Evolutionary conservation across 164 flowering plant species (phyloP).

Genomic region (Liquidambar formosana): DNA sequence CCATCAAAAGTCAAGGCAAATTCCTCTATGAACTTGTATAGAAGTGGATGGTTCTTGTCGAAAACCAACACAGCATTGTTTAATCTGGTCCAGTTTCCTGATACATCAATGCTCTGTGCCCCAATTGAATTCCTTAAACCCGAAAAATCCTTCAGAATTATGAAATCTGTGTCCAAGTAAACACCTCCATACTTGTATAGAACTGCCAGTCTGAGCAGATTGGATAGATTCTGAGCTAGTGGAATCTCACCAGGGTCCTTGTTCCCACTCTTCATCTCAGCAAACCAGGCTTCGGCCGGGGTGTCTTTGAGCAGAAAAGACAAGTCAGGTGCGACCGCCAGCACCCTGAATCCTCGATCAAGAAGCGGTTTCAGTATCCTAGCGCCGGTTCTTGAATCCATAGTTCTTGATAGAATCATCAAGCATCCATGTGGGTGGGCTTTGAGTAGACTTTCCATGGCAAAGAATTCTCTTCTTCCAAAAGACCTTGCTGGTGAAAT

Average conservation of each 20-base stretch:
- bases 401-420: conserved; percentile 54
- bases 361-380: conserved; percentile 49
- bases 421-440: conserved; percentile 71
- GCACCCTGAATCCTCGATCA: conserved; percentile 41
- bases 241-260: conserved; percentile 62
- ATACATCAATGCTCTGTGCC: conserved; percentile 46
- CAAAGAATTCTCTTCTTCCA: conserved; percentile 51
- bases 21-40: conserved; percentile 68
- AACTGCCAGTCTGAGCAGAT: conserved; percentile 55
- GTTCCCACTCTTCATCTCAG: conserved; percentile 42
- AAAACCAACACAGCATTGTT: conserved; percentile 84
- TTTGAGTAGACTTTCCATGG: conserved; percentile 68
- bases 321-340: conserved; percentile 63
- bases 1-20: conserved; percentile 73
- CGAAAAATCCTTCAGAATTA: conserved; percentile 45
- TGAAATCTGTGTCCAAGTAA: conserved; percentile 64
- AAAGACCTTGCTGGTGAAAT: conserved; percentile 54
- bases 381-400: conserved; percentile 58
- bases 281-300: conserved; percentile 68
- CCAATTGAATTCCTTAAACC: conserved; percentile 60
- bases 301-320: conserved; percentile 53
- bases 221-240: conserved; percentile 63
- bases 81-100: conserved; percentile 65
- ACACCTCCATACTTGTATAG: conserved; percentile 69
- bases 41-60: conserved; percentile 68